Evolutionary conservation across 176 grass and related monocot genomes (phyloP).

Genomic region (Eragrostis nindensis): DNA sequence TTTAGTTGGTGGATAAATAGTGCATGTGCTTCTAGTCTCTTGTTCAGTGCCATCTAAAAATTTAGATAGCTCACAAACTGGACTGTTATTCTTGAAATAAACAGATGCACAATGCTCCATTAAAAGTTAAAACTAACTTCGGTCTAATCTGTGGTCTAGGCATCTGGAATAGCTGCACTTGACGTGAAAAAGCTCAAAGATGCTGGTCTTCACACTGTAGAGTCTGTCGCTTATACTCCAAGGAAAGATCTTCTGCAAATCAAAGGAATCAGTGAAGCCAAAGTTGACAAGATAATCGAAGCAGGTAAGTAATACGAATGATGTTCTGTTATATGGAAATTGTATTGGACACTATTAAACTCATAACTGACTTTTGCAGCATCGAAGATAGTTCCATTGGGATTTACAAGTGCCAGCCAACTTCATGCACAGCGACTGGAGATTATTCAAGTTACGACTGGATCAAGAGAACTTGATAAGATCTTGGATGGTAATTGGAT

Average conservation of each 20-base stretch:
- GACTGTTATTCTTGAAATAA: slow-evolving; percentile 5
- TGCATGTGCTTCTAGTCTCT: background rate
- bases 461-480: slow-evolving; percentile 97
- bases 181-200: slow-evolving; percentile 98
- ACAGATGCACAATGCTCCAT: background rate
- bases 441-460: slow-evolving; percentile 96
- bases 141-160: slow-evolving; percentile 46
- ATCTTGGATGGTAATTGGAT: slow-evolving; percentile 83
- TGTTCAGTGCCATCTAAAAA: slow-evolving; percentile 11
- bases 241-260: slow-evolving; percentile 95
- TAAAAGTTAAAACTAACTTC: slow-evolving; percentile 19
- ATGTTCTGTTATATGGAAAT: slow-evolving; percentile 12
- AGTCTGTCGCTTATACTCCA: slow-evolving; percentile 89
- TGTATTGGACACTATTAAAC: background rate
- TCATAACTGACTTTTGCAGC: slow-evolving; percentile 47
- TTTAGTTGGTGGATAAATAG: background rate
- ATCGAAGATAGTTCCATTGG: slow-evolving; percentile 85
- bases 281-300: slow-evolving; percentile 98
- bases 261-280: slow-evolving; percentile 97
- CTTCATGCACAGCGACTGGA: slow-evolving; percentile 90
- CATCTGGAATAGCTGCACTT: slow-evolving; percentile 88
- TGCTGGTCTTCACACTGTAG: slow-evolving; percentile 76
- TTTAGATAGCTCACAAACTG: background rate
- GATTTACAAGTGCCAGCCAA: slow-evolving; percentile 97
- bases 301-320: slow-evolving; percentile 57